Base-by-base conservation (phyloP, 768 basidiomycete genomes). In the Gloeophyllum trabeum region DNA sequence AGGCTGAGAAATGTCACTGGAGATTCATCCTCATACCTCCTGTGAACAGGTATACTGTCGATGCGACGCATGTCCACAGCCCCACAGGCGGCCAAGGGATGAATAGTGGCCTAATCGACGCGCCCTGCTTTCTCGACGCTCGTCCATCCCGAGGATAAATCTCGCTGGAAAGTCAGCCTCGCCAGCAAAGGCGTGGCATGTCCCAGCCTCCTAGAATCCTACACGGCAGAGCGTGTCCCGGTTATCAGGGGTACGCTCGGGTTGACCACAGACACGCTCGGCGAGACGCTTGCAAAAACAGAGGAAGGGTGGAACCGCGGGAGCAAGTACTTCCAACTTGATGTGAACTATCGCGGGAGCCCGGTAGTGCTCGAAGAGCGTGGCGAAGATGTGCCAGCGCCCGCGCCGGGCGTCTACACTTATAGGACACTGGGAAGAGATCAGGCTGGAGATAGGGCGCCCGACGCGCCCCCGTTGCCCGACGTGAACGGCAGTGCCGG, bases 131-230 rank as follows among this genome's bases (percentile, higher is more conserved):
- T n/a, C 2, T 21, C 22, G 1, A 5, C 21, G 16, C 35, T 25
- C 1, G 12, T 21, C 56, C 44, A 10, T 16, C 28, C 28, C 16
- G 10, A 10, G 16, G 28, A 10, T 54, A 46, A 66, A 66, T 41
- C 50, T 66, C 0, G 57, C 6, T 62, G 61, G 61, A 61, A 63
- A 48, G 41, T 64, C 6, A 51, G 58, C 22, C 48, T 60, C 6
- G 58, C 60, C n/a, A 39, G 46, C 18, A 40, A 43, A 25, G 38
- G 37, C 5, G 40, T 41, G 16, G 43, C 43, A 3, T 28, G 25
- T 4, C 37, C 41, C 12, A 28, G 39, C 6, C 44, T 50, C 16
- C 47, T 50, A 6, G 10, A 32, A 4, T 43, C 43, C 5, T 50
- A 50, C 41, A 46, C 25, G n/a, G 20, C 26, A 25, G 49, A 50